Percentiles rank a stretch among this genome's conserved stretches.
These are phyloP conservation scores for Udeniomyces megalosporus DNA, from an alignment of 768 basidiomycete genomes.

Conservation along the genomic window DNA sequence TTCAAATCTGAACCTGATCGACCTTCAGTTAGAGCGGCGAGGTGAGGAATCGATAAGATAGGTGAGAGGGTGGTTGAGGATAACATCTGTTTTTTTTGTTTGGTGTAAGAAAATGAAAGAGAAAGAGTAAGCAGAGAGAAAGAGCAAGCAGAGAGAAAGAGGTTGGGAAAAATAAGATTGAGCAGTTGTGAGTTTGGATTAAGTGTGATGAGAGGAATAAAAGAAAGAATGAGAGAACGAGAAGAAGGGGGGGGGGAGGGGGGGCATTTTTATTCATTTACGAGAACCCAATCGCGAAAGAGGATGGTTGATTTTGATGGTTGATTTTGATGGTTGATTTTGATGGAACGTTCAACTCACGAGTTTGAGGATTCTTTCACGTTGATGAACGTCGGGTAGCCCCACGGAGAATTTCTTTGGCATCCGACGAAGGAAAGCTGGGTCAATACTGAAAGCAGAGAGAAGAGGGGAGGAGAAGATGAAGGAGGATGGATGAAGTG, in stretches of 20 bases:
- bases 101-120: neutral
- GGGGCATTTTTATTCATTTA: too few relatives aligned
- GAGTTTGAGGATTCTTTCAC: slow-evolving; percentile 65
- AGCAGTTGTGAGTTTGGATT: neutral
- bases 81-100: slow-evolving; percentile 79
- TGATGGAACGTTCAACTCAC: too few relatives aligned
- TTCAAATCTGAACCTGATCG: neutral
- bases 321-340: too few relatives aligned
- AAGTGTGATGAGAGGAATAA: neutral
- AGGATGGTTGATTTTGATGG: too few relatives aligned
- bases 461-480: neutral
- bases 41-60: neutral
- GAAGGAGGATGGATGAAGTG: slow-evolving; percentile 26
- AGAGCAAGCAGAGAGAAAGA: neutral
- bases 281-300: too few relatives aligned
- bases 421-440: slow-evolving; percentile 45
- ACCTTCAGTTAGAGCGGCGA: neutral
- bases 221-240: neutral
- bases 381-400: slow-evolving; percentile 60
- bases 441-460: slow-evolving; percentile 25
- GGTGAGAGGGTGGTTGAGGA: neutral
- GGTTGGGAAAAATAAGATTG: neutral
- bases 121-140: neutral
- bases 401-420: slow-evolving; percentile 83
- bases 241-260: neutral